Percentiles rank a stretch among this genome's conserved stretches.
These are phyloP conservation scores for Polyporus tsugae DNA, from an alignment of 1,284 basidiomycete genomes.

Conservation along the genomic window DNA sequence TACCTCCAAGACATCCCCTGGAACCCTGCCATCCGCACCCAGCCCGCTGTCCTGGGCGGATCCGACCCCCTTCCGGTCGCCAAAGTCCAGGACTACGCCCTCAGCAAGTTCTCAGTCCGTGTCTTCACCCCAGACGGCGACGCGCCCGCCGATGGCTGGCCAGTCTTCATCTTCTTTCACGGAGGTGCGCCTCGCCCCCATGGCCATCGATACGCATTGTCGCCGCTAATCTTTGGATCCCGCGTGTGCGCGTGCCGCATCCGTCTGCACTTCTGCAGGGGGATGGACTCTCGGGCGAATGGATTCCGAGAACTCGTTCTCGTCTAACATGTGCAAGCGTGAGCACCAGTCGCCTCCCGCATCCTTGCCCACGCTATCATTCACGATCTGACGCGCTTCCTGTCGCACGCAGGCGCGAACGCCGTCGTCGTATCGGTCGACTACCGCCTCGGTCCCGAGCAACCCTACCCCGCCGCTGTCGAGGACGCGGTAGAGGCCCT, in stretches of 20 bases:
- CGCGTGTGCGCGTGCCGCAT: neutral
- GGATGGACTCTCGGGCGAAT: conserved; percentile 78
- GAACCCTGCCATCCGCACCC: conserved; percentile 62
- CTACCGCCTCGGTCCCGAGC: conserved; percentile 80
- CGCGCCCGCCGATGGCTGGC: conserved; percentile 62
- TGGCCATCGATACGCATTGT: conserved; percentile 6
- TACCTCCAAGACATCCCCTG: conserved; percentile 66
- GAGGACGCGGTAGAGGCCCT: conserved; percentile 77
- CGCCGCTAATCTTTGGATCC: neutral
- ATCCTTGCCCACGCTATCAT: neutral
- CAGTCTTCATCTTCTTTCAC: conserved; percentile 68
- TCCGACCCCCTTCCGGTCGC: conserved; percentile 63
- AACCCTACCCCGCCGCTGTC: conserved; percentile 77
- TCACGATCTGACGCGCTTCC: neutral
- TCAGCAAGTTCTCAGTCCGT: conserved; percentile 57
- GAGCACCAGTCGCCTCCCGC: conserved; percentile 16
- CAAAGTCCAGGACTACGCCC: conserved; percentile 54
- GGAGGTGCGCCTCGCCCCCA: conserved; percentile 50
- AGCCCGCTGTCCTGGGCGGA: conserved; percentile 62
- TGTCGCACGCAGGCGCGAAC: conserved; percentile 49
- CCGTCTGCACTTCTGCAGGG: conserved; percentile 46
- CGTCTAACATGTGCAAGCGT: conserved; percentile 66
- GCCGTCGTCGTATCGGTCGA: conserved; percentile 72
- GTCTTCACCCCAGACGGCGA: conserved; percentile 65
- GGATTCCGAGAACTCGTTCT: conserved; percentile 63